These are phyloP conservation scores for Pythium angustatum DNA, from an alignment of 352 stramenopile genomes.

Conservation along the genomic window DNA sequence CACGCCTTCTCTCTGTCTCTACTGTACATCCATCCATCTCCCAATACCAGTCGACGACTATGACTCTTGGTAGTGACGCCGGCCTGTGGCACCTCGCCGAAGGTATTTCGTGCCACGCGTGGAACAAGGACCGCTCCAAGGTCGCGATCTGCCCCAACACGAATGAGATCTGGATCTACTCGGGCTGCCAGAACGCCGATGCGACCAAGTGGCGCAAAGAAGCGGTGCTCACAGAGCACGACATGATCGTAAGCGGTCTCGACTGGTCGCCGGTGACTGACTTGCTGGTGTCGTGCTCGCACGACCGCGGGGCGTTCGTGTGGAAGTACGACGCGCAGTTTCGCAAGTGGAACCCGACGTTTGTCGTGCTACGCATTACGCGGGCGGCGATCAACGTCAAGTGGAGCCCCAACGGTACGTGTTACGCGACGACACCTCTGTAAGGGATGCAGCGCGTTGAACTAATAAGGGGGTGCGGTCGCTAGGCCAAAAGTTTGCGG, in stretches of 20 bases:
- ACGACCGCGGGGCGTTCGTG: slow-evolving; percentile 95
- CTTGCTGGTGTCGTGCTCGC: slow-evolving; percentile 93
- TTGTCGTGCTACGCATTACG: slow-evolving; percentile 92
- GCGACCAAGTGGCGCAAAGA: slow-evolving; percentile 84
- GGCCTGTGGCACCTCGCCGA: slow-evolving; percentile 78
- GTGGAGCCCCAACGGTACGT: slow-evolving; percentile 90
- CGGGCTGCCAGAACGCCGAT: slow-evolving; percentile 75
- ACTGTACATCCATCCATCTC: background rate
- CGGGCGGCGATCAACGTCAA: slow-evolving; percentile 92
- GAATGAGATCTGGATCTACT: slow-evolving; percentile 94
- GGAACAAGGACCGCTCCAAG: slow-evolving; percentile 90
- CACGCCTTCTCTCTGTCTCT: background rate
- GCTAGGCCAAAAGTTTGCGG: slow-evolving; percentile 94
- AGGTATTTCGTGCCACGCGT: slow-evolving; percentile 91
- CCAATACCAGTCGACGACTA: background rate
- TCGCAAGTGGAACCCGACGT: slow-evolving; percentile 89
- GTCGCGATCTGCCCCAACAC: slow-evolving; percentile 91
- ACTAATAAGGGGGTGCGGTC: too few relatives aligned
- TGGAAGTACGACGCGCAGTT: slow-evolving; percentile 90
- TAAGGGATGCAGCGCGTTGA: background rate
- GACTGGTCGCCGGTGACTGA: slow-evolving; percentile 94
- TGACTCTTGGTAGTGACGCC: slow-evolving; percentile 30
- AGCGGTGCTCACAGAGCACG: slow-evolving; percentile 88
- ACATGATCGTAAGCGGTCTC: slow-evolving; percentile 92
- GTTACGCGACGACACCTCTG: too few relatives aligned